These are phyloP conservation scores for Cyphellophora attinorum DNA, from an alignment of 2,329 filamentous ascomycete species.

Conservation along the genomic window DNA sequence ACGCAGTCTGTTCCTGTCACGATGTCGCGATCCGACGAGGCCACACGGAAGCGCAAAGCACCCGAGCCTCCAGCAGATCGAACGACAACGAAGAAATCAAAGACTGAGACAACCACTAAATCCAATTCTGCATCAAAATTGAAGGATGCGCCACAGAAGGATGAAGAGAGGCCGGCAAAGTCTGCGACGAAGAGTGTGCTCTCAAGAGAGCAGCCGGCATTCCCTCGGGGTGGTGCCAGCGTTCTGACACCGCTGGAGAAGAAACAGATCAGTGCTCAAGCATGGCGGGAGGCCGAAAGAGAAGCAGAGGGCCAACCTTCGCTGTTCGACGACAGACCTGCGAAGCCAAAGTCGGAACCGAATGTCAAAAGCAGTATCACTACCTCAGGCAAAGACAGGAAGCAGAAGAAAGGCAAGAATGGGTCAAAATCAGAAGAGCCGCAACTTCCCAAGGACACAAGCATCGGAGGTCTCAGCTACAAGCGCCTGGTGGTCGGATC, in stretches of 20 bases:
- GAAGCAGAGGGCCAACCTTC: slow-evolving; percentile 56
- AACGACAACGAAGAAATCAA: slow-evolving; percentile 1
- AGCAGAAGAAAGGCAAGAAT: slow-evolving; percentile 26
- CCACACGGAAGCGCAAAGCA: not conserved
- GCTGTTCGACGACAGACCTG: slow-evolving; percentile 16
- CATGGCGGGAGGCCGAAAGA: slow-evolving; percentile 81
- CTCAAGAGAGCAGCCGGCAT: slow-evolving; percentile 69
- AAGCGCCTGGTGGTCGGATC: slow-evolving; percentile 84
- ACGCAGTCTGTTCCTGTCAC: no score
- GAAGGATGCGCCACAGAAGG: slow-evolving; percentile 5
- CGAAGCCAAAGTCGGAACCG: slow-evolving; percentile 25
- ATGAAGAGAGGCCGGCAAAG: not conserved
- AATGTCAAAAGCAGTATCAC: no score
- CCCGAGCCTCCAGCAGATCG: not conserved
- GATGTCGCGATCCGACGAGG: no score
- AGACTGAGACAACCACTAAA: not conserved
- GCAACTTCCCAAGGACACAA: slow-evolving; percentile 43
- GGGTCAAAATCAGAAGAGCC: slow-evolving; percentile 42
- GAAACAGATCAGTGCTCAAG: slow-evolving; percentile 91
- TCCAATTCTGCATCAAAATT: slow-evolving; percentile 2
- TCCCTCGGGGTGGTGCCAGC: slow-evolving; percentile 85
- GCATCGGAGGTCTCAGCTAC: slow-evolving; percentile 79
- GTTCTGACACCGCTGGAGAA: slow-evolving; percentile 87
- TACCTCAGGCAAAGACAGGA: slow-evolving; percentile 2
- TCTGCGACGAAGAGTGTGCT: slow-evolving; percentile 9